phyloP scores from a whole-genome alignment of 192 early-diverging fungal genomes.

The Funneliformis geosporum region DNA sequence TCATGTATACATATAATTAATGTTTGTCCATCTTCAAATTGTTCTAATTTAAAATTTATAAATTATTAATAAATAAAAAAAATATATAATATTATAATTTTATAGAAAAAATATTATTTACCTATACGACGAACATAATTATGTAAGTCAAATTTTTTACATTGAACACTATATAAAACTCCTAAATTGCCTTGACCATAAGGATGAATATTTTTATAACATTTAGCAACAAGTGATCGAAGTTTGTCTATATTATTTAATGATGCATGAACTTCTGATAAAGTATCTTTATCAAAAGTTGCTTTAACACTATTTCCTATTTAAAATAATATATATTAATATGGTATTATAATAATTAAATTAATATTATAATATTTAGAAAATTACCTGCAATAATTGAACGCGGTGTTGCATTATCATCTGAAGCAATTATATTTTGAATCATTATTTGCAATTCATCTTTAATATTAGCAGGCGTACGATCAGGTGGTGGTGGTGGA shows the following conservation, averaged over 20 bases:
- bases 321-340: background rate
- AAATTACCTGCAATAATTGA: background rate
- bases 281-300: background rate
- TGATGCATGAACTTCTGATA: background rate
- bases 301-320: background rate
- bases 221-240: background rate
- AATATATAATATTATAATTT: background rate
- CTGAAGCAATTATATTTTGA: background rate
- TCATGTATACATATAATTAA: background rate
- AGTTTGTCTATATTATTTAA: background rate
- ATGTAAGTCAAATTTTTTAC: background rate
- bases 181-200: conserved; percentile 2
- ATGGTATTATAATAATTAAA: background rate
- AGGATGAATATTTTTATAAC: background rate
- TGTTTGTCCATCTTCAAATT: background rate
- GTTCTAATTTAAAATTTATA: background rate
- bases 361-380: background rate
- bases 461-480: background rate
- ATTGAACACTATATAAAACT: background rate
- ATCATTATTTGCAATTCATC: background rate
- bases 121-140: background rate
- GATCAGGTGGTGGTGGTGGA: background rate
- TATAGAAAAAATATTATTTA: background rate
- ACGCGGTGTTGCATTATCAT: background rate
- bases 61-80: background rate